Evolutionary conservation across 768 basidiomycete species (phyloP), one percentile per base, ranked within the genome.

Genomic region (Auriculariales sp.): DNA sequence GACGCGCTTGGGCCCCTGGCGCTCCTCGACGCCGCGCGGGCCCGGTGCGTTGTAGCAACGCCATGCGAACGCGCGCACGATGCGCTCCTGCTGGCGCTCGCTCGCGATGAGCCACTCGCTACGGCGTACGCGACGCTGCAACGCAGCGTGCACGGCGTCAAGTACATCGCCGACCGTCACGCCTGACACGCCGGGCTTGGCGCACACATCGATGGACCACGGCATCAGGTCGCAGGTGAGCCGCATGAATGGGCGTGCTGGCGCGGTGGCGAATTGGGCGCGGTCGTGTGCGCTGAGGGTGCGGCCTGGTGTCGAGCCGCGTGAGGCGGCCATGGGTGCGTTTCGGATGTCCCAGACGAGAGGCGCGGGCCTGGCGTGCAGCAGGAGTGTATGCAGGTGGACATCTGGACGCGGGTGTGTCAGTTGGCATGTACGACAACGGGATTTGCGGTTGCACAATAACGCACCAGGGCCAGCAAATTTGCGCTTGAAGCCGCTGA

Each of bases 101-200:
- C 27, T n/a, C 17, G 48, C 49, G 28, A 45, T 30, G 29, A 46
- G 24, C 50, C 50, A 54, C 28, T 54, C 53, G 25, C 32, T 1
- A 7, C 33, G 32, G 1, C 28, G 28, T 3, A 54, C 50, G 28
- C 29, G 49, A 15, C 45, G 31, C 15, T 46, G 49, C 28, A 54
- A 29, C 24, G 25, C 24, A 28, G 33, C 44, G 50, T 51, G 47
- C 19, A 54, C 19, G 24, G 36, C 46, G 15, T 47, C 30, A 35
- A 54, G 50, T 12, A 54, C 49, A 46, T 54, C 53, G 22, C 53
- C 53, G 32, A 54, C 50, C n/a, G 53, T 54, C 19, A 54, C 53
- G n/a, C n/a, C n/a, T n/a, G n/a, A n/a, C 19, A 49, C 19, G 45
- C 27, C 32, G 27, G 19, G 24, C 15, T 22, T 1, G 19, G n/a